Conservation (phyloP, 257 asterid species). For the Solanum megistacrolobum region DNA sequence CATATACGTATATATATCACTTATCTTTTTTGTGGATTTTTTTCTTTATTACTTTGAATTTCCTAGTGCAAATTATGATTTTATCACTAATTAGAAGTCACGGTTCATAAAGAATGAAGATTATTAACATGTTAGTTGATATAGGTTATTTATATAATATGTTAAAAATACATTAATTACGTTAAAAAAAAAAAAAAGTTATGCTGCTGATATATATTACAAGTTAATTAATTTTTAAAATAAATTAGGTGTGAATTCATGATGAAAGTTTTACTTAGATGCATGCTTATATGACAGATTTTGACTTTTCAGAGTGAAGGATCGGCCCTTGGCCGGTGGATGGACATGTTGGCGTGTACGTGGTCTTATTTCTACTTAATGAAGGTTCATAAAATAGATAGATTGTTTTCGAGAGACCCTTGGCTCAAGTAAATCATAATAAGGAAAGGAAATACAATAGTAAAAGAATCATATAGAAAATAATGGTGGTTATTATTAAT, state of each 20-base stretch:
- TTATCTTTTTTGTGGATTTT: background rate
- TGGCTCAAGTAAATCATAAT: background rate
- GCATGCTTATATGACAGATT: no score
- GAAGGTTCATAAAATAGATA: background rate
- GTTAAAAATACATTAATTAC: background rate
- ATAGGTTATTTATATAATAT: background rate
- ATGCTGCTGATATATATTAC: background rate
- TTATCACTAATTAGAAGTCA: background rate
- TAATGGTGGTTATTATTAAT: background rate
- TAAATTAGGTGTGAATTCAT: background rate
- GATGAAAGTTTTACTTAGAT: background rate
- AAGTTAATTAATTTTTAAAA: background rate
- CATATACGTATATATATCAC: background rate
- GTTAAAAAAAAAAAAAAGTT: no score
- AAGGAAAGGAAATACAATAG: background rate
- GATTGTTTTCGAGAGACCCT: rapidly evolving
- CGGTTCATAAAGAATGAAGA: background rate
- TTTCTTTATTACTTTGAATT: background rate
- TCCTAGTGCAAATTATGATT: background rate
- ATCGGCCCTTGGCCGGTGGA: background rate
- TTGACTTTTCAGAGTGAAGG: background rate
- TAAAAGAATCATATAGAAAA: background rate
- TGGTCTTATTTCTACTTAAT: background rate
- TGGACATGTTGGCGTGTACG: background rate
- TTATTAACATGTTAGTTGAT: background rate